Percentiles rank a stretch among this genome's conserved stretches.
Conservation (phyloP, 495 filamentous ascomycete genomes). For the Zalerion maritima region DNA sequence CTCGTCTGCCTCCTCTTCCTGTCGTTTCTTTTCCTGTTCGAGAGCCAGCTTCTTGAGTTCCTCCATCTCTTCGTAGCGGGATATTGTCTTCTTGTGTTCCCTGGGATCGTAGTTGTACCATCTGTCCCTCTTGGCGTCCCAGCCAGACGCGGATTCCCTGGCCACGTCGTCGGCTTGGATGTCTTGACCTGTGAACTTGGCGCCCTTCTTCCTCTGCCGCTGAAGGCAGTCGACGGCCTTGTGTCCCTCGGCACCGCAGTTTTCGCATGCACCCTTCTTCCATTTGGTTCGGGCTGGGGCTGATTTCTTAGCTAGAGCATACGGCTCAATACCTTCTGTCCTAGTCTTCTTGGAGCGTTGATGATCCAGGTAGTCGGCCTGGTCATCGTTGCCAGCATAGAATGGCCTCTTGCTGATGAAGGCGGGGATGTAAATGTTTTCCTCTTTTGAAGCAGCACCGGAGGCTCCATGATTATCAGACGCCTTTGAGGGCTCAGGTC, state of each 20-base stretch:
- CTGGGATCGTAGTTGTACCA: conserved; percentile 93
- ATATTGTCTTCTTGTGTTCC: conserved; percentile 71
- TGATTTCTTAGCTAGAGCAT: conserved; percentile 67
- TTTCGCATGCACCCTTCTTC: conserved; percentile 94
- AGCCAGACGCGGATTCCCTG: conserved; percentile 71
- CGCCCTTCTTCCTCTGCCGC: conserved; percentile 78
- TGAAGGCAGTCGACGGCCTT: conserved; percentile 87
- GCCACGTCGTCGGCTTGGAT: conserved; percentile 88
- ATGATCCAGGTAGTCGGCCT: conserved; percentile 89
- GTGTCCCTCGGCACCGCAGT: conserved; percentile 94
- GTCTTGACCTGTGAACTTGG: conserved; percentile 82
- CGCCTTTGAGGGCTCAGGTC: not conserved
- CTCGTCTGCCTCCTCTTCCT: conserved; percentile 34
- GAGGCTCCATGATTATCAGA: no score
- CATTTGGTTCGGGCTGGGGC: conserved; percentile 87
- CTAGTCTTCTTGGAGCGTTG: conserved; percentile 65
- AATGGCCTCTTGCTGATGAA: conserved; percentile 98
- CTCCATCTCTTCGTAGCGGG: conserved; percentile 80
- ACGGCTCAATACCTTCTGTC: conserved; percentile 70
- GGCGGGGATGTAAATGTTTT: conserved; percentile 96
- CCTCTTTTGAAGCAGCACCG: conserved; percentile 51
- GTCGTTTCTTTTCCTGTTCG: no score
- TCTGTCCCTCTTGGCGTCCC: conserved; percentile 96
- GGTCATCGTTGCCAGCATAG: conserved; percentile 73
- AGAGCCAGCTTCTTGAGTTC: conserved; percentile 52